These are phyloP conservation scores for Cenchrus americanus DNA, from an alignment of 176 grass and related monocot species.

Conservation along the genomic window DNA sequence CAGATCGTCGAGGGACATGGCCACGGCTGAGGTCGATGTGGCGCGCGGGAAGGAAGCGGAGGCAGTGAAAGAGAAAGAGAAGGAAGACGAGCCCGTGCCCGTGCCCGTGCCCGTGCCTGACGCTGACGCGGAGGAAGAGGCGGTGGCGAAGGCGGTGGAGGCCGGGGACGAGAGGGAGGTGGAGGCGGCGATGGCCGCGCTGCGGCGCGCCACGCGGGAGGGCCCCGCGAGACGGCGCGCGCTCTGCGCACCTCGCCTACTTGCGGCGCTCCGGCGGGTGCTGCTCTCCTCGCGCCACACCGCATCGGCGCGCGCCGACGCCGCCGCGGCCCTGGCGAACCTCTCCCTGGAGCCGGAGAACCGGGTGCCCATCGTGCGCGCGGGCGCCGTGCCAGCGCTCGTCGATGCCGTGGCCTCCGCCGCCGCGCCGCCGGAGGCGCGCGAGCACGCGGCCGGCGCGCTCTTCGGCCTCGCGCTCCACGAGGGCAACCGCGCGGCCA, in stretches of 20 bases:
- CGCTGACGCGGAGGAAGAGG: constrained; percentile 38
- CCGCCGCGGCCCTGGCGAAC: constrained; percentile 62
- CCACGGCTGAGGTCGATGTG: constrained; percentile 4
- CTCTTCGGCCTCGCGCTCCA: constrained; percentile 68
- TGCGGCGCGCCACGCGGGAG: constrained; percentile 69
- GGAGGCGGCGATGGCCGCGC: constrained; percentile 47
- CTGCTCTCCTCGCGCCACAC: constrained; percentile 43
- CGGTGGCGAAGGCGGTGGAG: constrained; percentile 35
- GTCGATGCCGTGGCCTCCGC: constrained; percentile 37
- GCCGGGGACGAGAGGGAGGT: constrained; percentile 41
- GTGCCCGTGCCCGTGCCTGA: neutral
- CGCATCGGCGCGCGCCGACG: constrained; percentile 41
- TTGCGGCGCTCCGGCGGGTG: constrained; percentile 54
- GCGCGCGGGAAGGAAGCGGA: constrained; percentile 23
- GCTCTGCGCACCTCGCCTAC: constrained; percentile 57
- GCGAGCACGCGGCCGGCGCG: constrained; percentile 67
- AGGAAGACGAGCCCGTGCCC: neutral
- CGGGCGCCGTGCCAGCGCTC: constrained; percentile 62
- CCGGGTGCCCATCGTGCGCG: constrained; percentile 57
- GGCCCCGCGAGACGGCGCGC: constrained; percentile 43
- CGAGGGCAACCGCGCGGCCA: constrained; percentile 73
- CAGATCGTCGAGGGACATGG: constrained; percentile 36
- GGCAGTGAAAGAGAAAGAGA: constrained; percentile 18
- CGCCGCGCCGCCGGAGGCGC: constrained; percentile 39
- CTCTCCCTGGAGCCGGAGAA: constrained; percentile 67